These are phyloP conservation scores for Murraya koenigii DNA, from an alignment of 345 rosid species.

Conservation along the genomic window DNA sequence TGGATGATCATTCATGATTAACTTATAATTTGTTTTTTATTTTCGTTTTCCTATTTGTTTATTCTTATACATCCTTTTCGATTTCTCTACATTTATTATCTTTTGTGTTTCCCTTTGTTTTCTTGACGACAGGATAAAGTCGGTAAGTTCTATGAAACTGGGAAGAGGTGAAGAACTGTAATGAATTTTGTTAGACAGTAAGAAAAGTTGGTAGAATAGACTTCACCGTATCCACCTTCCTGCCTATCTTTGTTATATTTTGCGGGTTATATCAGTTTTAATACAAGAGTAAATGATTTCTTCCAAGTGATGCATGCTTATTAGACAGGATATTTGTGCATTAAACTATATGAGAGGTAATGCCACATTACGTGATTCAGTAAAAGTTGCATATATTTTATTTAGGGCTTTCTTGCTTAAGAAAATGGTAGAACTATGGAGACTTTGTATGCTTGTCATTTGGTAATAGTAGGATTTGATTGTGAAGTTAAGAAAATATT, in stretches of 20 bases:
- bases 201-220: constrained; percentile 24
- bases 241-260: not conserved
- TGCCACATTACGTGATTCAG: not conserved
- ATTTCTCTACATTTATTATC: constrained; percentile 8
- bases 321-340: not conserved
- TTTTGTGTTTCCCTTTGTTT: constrained; percentile 14
- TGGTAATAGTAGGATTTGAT: not conserved
- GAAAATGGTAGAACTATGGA: not conserved
- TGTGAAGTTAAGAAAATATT: not conserved
- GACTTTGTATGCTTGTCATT: not conserved
- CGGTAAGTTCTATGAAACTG: constrained; percentile 62
- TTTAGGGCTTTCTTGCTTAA: not conserved
- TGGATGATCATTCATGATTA: not conserved
- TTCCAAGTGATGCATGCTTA: not conserved
- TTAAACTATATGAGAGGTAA: not conserved
- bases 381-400: not conserved
- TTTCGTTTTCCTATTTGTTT: not conserved
- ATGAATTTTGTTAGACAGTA: constrained; percentile 20
- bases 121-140: constrained; percentile 81
- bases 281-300: not conserved
- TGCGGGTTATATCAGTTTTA: not conserved
- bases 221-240: not conserved
- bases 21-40: not conserved
- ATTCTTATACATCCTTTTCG: not conserved
- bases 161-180: constrained; percentile 31